Conservation (phyloP, 768 basidiomycete species). For the Tricholoma saponaceum region DNA sequence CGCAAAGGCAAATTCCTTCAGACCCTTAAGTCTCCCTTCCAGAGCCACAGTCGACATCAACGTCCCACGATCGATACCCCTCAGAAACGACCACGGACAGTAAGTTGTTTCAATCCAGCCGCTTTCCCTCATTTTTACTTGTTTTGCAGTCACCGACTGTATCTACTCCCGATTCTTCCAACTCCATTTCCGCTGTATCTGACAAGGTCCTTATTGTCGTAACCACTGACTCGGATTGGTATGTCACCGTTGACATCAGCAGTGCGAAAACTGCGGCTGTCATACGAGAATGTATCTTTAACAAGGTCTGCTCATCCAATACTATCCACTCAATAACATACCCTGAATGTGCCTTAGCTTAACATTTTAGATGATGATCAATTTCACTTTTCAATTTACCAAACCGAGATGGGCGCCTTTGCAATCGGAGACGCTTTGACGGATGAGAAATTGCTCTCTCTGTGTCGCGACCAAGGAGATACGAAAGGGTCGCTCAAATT, state of each 20-base stretch:
- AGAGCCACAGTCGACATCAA: conserved; percentile 17
- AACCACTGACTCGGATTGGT: conserved; percentile 74
- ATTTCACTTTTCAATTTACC: conserved; percentile 72
- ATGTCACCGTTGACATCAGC: conserved; percentile 68
- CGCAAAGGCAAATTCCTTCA: conserved; percentile 31
- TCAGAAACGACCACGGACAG: conserved; percentile 30
- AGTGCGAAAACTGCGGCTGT: conserved; percentile 59
- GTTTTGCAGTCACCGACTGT: conserved; percentile 36
- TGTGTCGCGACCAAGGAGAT: conserved; percentile 74
- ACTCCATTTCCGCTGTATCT: conserved; percentile 27
- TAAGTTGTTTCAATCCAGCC: conserved; percentile 24
- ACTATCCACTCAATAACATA: conserved; percentile 1
- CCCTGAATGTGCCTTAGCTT: conserved; percentile 41
- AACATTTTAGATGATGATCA: conserved; percentile 79
- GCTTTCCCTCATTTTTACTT: conserved; percentile 8
- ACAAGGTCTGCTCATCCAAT: conserved; percentile 49
- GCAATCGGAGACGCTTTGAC: conserved; percentile 71
- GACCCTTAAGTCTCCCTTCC: conserved; percentile 29
- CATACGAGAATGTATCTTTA: conserved; percentile 78
- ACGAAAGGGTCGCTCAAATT: conserved; percentile 80
- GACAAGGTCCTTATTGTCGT: conserved; percentile 57
- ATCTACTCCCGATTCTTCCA: conserved; percentile 29
- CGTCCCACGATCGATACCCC: conserved; percentile 14
- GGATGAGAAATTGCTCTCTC: conserved; percentile 64
- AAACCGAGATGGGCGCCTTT: conserved; percentile 79